Evolutionary conservation across 2,329 filamentous ascomycete genomes (phyloP).

Genomic region (Fusarium sp.): DNA sequence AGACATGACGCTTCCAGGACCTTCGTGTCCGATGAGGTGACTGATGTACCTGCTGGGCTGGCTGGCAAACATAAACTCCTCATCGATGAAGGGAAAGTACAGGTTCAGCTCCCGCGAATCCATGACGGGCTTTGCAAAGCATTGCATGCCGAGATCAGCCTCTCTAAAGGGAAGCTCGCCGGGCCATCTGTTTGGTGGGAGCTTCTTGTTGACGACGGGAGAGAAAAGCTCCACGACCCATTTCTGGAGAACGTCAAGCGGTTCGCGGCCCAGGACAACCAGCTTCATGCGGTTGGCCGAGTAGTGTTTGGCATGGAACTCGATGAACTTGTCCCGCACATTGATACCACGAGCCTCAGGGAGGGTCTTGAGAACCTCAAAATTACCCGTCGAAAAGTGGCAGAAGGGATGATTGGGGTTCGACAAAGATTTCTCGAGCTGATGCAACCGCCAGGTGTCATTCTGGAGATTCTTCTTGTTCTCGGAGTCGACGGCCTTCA

Average conservation of each 20-base stretch:
- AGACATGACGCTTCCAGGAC: constrained; percentile 90
- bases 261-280: constrained; percentile 84
- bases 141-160: constrained; percentile 71
- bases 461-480: constrained; percentile 98
- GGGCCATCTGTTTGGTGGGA: constrained; percentile 70
- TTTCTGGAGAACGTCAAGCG: constrained; percentile 81
- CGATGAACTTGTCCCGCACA: constrained; percentile 90
- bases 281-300: constrained; percentile 96
- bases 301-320: constrained; percentile 90
- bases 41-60: constrained; percentile 88
- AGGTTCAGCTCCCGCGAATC: constrained; percentile 84
- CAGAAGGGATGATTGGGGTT: constrained; percentile 90
- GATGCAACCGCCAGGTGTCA: constrained; percentile 87
- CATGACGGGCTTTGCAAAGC: constrained; percentile 93
- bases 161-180: constrained; percentile 62
- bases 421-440: constrained; percentile 88
- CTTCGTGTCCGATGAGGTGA: constrained; percentile 92
- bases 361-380: constrained; percentile 85
- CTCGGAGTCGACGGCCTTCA: constrained; percentile 91
- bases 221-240: constrained; percentile 91
- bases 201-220: constrained; percentile 82
- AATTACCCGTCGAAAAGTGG: constrained; percentile 91
- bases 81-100: constrained; percentile 86
- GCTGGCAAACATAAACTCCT: constrained; percentile 81
- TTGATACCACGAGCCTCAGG: constrained; percentile 84